Base-by-base conservation (phyloP, 2,329 filamentous ascomycete species). In the Paecilomyces niveus region DNA sequence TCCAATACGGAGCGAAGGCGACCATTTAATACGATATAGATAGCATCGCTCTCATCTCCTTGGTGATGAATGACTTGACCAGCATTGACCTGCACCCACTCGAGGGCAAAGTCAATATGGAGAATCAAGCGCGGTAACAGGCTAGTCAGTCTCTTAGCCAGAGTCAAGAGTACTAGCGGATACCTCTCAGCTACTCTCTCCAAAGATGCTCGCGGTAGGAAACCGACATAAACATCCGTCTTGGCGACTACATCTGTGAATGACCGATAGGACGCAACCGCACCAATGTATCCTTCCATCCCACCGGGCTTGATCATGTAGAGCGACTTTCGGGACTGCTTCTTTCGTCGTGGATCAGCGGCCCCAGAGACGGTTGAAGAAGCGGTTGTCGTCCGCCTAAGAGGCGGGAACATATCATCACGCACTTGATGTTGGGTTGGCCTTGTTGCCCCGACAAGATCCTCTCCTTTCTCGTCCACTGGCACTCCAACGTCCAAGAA, bases 201-300 rank as follows among this genome's bases (percentile, higher is more conserved):
- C 29, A 99, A 81, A 0, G 92, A 89, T 0, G 86, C 83, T 31
- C 92, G 84, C 0, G 94, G 94, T 11, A 99, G 78, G 64, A 99
- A 99, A 0, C 94, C 94, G 13, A 99, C 94, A 68, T 97, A 97
- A 1, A 97, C 94, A 74, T 99, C 94, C 0, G 95, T 99, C 76
- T 97, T 97, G 2, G 94, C 95, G 39, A 93, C 89, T 1, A 99
- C 92, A 69, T 97, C 93, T 21, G 96, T 94, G 70, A 97, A 97
- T 0, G 94, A 99, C 26, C 94, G 83, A 71, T 97, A 96, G 0
- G 92, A 96, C 2, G 94, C 96, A 18, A 99, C 88, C 0, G 92
- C 94, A 4, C 94, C 92, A 32, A 97, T 86, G 67, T 99, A 99
- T 0, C 94, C 95, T 56, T 94, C 93, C 35, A 99, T 82, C 0